Percentiles rank a stretch among this genome's conserved stretches.
Conservation (phyloP, 2,329 filamentous ascomycete genomes). For the Albophoma yamanashiensis region DNA sequence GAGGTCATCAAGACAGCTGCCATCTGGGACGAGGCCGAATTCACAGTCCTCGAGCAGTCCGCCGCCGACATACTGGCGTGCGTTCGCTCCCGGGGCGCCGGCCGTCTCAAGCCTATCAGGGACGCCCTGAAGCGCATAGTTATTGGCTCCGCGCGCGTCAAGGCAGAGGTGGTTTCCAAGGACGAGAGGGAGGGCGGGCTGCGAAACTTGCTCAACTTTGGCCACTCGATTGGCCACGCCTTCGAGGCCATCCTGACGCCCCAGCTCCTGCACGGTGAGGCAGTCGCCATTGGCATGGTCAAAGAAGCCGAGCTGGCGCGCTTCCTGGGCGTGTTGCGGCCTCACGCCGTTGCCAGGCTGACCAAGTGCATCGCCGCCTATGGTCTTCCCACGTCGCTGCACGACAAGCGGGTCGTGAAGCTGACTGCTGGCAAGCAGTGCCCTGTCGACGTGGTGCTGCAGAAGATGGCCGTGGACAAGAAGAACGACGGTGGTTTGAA, state of each 20-base stretch:
- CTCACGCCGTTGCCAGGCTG: constrained; percentile 78
- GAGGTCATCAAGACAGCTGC: constrained; percentile 97
- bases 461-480: constrained; percentile 97
- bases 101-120: constrained; percentile 60
- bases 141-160: constrained; percentile 81
- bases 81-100: constrained; percentile 23
- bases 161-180: constrained; percentile 86
- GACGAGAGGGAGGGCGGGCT: constrained; percentile 93
- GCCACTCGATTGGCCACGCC: constrained; percentile 94
- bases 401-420: constrained; percentile 72
- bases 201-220: constrained; percentile 92
- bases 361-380: constrained; percentile 94
- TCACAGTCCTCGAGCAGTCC: constrained; percentile 72
- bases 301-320: constrained; percentile 92
- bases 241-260: constrained; percentile 93
- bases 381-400: constrained; percentile 73
- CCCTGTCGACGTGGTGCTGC: constrained; percentile 71
- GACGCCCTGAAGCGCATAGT: constrained; percentile 69
- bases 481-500: constrained; percentile 95
- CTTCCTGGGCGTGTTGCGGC: constrained; percentile 74
- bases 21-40: constrained; percentile 87
- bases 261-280: constrained; percentile 90
- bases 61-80: constrained; percentile 58
- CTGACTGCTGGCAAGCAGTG: constrained; percentile 81
- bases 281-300: constrained; percentile 95